Percentiles rank a stretch among this genome's conserved stretches.
These are phyloP conservation scores for Fusarium luffae DNA, from an alignment of 2,329 filamentous ascomycete genomes.

Conservation along the genomic window DNA sequence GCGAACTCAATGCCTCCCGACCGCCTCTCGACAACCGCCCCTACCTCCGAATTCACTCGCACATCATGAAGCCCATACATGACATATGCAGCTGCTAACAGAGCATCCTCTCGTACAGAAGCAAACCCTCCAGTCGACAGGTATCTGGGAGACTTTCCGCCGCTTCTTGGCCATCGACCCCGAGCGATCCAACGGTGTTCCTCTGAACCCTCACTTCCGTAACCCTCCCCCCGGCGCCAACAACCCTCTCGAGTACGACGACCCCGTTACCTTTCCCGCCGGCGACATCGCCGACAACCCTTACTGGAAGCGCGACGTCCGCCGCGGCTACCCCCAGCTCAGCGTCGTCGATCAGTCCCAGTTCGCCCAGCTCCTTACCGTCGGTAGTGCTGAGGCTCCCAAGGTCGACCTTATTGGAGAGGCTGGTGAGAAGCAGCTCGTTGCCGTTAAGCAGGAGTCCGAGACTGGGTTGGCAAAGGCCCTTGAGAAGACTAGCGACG, in stretches of 20 bases:
- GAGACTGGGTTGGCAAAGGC: conserved; percentile 77
- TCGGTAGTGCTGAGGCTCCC: conserved; percentile 84
- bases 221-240: conserved; percentile 72
- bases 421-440: conserved; percentile 71
- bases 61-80: conserved; percentile 15
- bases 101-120: conserved; percentile 69
- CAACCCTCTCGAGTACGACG: conserved; percentile 52
- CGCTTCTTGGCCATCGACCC: conserved; percentile 83
- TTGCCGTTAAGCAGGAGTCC: conserved; percentile 79
- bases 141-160: conserved; percentile 88
- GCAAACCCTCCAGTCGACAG: conserved; percentile 91
- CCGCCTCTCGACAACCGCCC: conserved; percentile 18
- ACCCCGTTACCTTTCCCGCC: conserved; percentile 68
- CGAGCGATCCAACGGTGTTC: conserved; percentile 89
- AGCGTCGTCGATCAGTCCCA: conserved; percentile 86
- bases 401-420: conserved; percentile 83
- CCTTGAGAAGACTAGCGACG: conserved; percentile 70
- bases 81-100: conserved; percentile 25
- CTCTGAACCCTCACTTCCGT: conserved; percentile 92
- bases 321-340: conserved; percentile 82
- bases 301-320: conserved; percentile 88
- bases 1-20: conserved; percentile 36
- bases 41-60: conserved; percentile 33
- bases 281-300: conserved; percentile 58
- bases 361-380: conserved; percentile 83